Base-by-base conservation (phyloP, 2,329 filamentous ascomycete genomes). In the Aspergillus neoniger region DNA sequence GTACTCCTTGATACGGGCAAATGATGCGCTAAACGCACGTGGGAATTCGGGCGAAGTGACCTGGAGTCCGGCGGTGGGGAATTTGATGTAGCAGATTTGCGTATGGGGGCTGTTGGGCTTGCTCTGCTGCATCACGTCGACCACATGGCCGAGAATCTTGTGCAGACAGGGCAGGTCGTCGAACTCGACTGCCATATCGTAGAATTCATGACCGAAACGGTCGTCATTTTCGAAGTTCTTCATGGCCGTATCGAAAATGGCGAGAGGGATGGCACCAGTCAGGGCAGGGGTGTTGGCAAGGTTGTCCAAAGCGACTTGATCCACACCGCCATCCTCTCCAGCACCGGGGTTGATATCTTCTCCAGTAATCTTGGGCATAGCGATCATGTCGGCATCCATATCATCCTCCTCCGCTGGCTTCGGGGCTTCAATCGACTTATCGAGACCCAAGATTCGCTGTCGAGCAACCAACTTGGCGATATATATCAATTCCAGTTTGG, bases 401-500 rank as follows among this genome's bases (percentile, higher is more conserved):
- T 81, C 80, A 21, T 82, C 79, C 64, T 77, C 73, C 54, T 70
- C 72, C 23, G 77, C 75, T 2, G 75, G 74, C 8, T 74, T 76
- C 57, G 79, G 78, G 32, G 65, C 64, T 72, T 78, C 66, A 74
- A 73, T 55, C 47, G 61, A 57, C 51, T 75, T 69, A 65, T 88
- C 86, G 59, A 91, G 74, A 3, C 88, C 88, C 59, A 91, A 73
- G 57, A 91, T 85, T 67, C 83, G 83, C 76, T 88, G 87, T 74
- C 92, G 86, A 62, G 86, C 86, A 60, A 91, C 87, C 71, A 98
- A 87, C 78, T 91, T 92, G 55, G 85, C 87, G 58, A 98, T 82
- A 82, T 96, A 98, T 64, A 95, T 89, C 87, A 96, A 92, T 81
- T 99, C 95, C 71, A 94, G 84, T 72, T 91, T 89, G 8, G 91